Evolutionary conservation across 345 rosid genomes (phyloP).

Genomic region (Limnanthes douglasii): DNA sequence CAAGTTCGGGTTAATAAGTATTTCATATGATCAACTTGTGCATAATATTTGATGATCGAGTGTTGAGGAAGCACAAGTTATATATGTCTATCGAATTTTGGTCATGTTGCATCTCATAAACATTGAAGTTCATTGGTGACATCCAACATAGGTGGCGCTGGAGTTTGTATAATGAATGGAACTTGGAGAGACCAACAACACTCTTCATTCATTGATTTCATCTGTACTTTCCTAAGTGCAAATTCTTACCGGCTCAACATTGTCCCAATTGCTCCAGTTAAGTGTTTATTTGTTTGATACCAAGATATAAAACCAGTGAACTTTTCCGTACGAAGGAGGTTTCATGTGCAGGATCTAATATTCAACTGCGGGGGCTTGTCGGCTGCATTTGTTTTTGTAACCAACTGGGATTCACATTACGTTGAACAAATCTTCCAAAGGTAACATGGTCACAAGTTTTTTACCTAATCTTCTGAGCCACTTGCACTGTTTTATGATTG

Average conservation of each 20-base stretch:
- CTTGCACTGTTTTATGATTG: background rate
- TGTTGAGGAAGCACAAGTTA: too few relatives aligned
- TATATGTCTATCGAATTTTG: too few relatives aligned
- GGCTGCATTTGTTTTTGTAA: slow-evolving; percentile 64
- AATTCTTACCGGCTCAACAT: slow-evolving; percentile 79
- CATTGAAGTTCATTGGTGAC: too few relatives aligned
- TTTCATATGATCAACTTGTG: too few relatives aligned
- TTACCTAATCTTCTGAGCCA: background rate
- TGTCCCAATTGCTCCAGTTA: slow-evolving; percentile 49
- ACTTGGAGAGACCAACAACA: slow-evolving; percentile 62
- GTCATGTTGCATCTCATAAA: too few relatives aligned
- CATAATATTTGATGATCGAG: too few relatives aligned
- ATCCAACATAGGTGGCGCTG: too few relatives aligned
- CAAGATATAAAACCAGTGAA: too few relatives aligned
- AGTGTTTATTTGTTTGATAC: background rate
- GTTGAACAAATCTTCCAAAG: slow-evolving; percentile 38
- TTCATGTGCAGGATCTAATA: slow-evolving; percentile 42
- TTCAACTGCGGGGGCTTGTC: slow-evolving; percentile 90
- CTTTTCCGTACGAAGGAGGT: background rate
- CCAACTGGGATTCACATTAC: slow-evolving; percentile 47
- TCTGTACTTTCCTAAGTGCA: slow-evolving; percentile 47
- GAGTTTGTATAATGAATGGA: slow-evolving; percentile 77
- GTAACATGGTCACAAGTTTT: slow-evolving; percentile 21
- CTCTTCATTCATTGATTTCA: slow-evolving; percentile 48
- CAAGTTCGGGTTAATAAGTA: too few relatives aligned